Conservation (phyloP, 306 rosid genomes). For the Cicer cuneatum region DNA sequence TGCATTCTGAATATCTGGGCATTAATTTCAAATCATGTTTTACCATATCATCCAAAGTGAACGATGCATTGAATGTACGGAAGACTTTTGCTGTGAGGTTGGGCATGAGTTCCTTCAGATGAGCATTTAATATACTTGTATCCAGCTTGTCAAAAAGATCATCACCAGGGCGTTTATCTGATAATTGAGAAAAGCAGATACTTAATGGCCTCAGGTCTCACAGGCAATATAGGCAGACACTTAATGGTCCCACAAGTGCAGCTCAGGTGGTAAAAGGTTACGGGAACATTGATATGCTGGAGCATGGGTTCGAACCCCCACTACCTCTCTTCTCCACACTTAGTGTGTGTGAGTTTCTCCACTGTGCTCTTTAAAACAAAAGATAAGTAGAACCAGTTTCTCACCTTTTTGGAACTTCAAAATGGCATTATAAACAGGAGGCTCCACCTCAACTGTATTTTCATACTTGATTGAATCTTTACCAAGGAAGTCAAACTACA, state of each 20-base stretch:
- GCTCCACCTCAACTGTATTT: conserved; percentile 87
- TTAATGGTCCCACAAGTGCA: no score
- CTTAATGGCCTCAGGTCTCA: conserved; percentile 33
- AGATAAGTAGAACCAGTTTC: conserved; percentile 30
- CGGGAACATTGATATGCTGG: no score
- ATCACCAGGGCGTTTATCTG: conserved; percentile 74
- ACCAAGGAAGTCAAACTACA: conserved; percentile 98
- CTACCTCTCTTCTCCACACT: no score
- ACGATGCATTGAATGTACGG: conserved; percentile 95
- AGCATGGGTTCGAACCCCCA: no score
- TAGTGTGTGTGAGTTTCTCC: no score
- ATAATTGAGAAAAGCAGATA: conserved; percentile 38
- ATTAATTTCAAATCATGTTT: conserved; percentile 17
- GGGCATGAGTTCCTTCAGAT: conserved; percentile 96
- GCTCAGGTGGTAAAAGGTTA: no score
- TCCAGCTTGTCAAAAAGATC: conserved; percentile 88
- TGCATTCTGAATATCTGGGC: conserved; percentile 6
- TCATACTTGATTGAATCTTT: conserved; percentile 97
- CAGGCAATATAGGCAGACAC: not conserved
- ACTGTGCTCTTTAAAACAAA: no score
- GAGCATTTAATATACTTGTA: conserved; percentile 85
- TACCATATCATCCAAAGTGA: conserved; percentile 93
- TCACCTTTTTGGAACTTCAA: conserved; percentile 78
- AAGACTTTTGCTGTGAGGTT: conserved; percentile 97
- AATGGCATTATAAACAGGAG: conserved; percentile 89